A percentile compares a stretch with the other conserved stretches of the same genome.
Conservation (phyloP, 176 grass and related monocot species). For the Aechmea fasciata region DNA sequence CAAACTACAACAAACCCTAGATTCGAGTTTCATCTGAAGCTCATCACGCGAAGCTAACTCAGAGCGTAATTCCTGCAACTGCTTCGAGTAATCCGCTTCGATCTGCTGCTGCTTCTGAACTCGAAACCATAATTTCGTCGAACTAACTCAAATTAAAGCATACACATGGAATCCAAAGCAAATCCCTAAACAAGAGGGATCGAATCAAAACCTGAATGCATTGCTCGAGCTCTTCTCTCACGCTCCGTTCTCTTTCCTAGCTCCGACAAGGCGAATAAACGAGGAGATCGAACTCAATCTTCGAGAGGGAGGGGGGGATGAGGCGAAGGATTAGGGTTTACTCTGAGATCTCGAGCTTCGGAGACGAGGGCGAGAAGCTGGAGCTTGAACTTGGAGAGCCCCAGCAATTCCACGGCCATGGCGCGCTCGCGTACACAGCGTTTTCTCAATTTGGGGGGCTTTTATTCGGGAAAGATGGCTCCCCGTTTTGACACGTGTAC, state of each 20-base stretch:
- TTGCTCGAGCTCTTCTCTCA: conserved; percentile 46
- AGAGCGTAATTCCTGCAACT: conserved; percentile 20
- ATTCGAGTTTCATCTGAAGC: conserved; percentile 23
- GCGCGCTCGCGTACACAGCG: background rate
- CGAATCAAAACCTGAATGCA: conserved; percentile 23
- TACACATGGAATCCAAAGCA: background rate
- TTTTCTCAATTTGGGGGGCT: background rate
- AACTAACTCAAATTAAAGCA: background rate
- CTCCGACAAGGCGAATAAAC: background rate
- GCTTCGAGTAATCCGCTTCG: conserved; percentile 24
- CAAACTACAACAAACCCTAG: conserved; percentile 8
- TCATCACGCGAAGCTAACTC: conserved; percentile 25
- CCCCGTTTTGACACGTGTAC: too few species aligned
- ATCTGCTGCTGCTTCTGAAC: conserved; percentile 24
- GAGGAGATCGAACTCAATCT: background rate
- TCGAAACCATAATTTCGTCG: background rate
- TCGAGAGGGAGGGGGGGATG: background rate
- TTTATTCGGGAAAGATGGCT: too few species aligned
- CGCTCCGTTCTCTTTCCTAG: conserved; percentile 61
- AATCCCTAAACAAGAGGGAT: background rate
- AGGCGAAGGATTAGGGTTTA: conserved; percentile 12
- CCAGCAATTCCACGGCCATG: conserved; percentile 49
- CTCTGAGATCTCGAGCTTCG: conserved; percentile 35
- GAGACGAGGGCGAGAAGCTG: conserved; percentile 55
- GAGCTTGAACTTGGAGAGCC: conserved; percentile 64